Percentiles rank a stretch among this genome's conserved stretches.
Conservation (phyloP, 148 eudicot genomes). For the Fagopyrum esculentum region DNA sequence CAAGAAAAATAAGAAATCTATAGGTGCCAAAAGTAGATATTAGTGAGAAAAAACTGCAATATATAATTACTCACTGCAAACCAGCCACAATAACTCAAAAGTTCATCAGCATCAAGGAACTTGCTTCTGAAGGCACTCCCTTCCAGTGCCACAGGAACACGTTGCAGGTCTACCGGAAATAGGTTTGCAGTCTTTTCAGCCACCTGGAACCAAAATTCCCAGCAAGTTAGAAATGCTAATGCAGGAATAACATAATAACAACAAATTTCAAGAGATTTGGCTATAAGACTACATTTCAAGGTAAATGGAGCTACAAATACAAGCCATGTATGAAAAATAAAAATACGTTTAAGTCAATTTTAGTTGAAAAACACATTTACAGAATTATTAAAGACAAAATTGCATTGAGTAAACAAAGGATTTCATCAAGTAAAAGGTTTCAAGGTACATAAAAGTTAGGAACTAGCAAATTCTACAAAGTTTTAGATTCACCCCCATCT, state of each 20-base stretch:
- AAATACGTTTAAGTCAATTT: neutral
- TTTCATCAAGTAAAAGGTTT: neutral
- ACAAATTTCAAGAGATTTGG: neutral
- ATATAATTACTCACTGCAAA: constrained; percentile 51
- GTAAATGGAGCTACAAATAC: neutral
- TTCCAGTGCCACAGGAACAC: constrained; percentile 79
- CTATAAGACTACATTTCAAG: neutral
- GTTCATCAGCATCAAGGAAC: constrained; percentile 77
- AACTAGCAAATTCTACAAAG: neutral
- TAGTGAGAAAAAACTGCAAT: neutral
- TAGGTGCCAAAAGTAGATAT: neutral
- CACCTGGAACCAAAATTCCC: constrained; percentile 41
- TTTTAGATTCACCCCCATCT: neutral
- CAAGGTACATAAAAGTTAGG: neutral
- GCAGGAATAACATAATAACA: neutral
- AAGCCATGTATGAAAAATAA: neutral
- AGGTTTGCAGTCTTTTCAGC: constrained; percentile 86
- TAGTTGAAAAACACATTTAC: neutral
- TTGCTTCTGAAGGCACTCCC: constrained; percentile 85
- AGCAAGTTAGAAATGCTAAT: neutral
- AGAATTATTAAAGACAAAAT: neutral
- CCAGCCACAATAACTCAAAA: constrained; percentile 83
- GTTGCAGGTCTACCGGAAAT: constrained; percentile 72
- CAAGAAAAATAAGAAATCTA: neutral
- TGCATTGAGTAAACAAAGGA: neutral